phyloP scores from a whole-genome alignment of 345 rosid genomes.

The Erysimum cheiranthoides region DNA sequence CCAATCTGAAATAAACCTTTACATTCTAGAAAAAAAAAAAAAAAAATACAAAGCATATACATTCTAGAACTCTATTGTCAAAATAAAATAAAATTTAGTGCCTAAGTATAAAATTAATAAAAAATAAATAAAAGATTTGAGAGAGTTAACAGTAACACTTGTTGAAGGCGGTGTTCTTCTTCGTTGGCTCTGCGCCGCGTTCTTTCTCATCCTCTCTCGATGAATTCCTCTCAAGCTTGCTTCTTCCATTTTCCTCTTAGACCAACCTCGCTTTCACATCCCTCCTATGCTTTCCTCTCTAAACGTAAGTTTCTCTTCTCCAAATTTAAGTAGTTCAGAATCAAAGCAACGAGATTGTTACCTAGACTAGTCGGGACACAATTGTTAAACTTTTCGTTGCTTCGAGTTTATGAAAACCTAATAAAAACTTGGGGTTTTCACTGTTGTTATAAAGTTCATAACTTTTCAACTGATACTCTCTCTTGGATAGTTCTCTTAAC shows the following conservation, averaged over 20 bases:
- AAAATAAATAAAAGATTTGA: background rate
- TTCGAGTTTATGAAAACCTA: constrained; percentile 22
- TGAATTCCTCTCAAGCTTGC: constrained; percentile 43
- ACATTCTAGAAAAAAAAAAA: too few relatives aligned
- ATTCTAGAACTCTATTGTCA: too few relatives aligned
- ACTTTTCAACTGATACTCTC: constrained; percentile 1
- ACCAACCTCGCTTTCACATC: constrained; percentile 25
- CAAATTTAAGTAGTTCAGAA: background rate
- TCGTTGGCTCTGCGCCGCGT: constrained; percentile 40
- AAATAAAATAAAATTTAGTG: too few relatives aligned
- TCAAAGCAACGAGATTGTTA: constrained; percentile 17
- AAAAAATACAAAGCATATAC: too few relatives aligned
- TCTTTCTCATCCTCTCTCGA: constrained; percentile 35
- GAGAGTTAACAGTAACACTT: background rate
- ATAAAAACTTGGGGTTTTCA: background rate
- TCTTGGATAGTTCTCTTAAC: constrained; percentile 7
- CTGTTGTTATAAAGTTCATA: constrained; percentile 24
- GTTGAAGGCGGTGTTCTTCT: constrained; percentile 17
- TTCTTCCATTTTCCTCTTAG: constrained; percentile 34
- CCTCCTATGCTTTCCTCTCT: constrained; percentile 16
- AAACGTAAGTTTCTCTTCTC: constrained; percentile 30
- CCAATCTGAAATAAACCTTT: too few relatives aligned
- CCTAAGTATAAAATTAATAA: too few relatives aligned
- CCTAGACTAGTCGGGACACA: background rate
- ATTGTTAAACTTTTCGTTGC: constrained; percentile 14